phyloP scores from a whole-genome alignment of 1,284 basidiomycete species.

The Cryptococcus sp. region DNA sequence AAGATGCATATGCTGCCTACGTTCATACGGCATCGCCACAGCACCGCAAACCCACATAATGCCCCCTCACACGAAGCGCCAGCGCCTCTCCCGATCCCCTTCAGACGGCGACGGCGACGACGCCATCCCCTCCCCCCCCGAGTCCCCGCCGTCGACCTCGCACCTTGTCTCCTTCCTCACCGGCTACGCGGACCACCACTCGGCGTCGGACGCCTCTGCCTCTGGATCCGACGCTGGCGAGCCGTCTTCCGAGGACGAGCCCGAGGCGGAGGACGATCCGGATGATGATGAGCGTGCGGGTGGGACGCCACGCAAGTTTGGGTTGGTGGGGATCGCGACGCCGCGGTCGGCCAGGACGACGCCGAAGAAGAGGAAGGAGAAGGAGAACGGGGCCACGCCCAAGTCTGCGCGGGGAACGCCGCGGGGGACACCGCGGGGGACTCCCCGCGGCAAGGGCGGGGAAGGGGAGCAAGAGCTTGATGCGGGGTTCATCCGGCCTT shows the following conservation, averaged over 20 bases:
- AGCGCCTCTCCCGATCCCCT: neutral
- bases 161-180: slow-evolving; percentile 47
- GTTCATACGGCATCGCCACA: too few species aligned
- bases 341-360: slow-evolving; percentile 10
- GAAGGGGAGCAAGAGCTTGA: slow-evolving; percentile 12
- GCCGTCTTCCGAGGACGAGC: slow-evolving; percentile 21
- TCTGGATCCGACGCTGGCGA: slow-evolving; percentile 29
- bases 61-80: slow-evolving; percentile 1
- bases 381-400: slow-evolving; percentile 10
- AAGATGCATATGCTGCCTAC: neutral
- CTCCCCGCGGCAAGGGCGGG: slow-evolving; percentile 9
- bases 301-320: slow-evolving; percentile 21
- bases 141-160: slow-evolving; percentile 16
- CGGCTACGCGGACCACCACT: slow-evolving; percentile 31
- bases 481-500: slow-evolving; percentile 44
- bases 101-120: slow-evolving; percentile 1
- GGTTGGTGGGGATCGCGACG: slow-evolving; percentile 21
- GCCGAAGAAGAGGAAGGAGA: slow-evolving; percentile 14
- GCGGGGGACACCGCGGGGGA: slow-evolving; percentile 21
- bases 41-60: neutral
- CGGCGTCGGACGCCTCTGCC: slow-evolving; percentile 11
- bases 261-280: slow-evolving; percentile 23
- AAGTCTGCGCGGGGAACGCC: slow-evolving; percentile 25
- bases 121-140: slow-evolving; percentile 7
- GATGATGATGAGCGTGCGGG: slow-evolving; percentile 5